These are phyloP conservation scores for Suillus americanus DNA, from an alignment of 768 basidiomycete genomes.

Conservation along the genomic window DNA sequence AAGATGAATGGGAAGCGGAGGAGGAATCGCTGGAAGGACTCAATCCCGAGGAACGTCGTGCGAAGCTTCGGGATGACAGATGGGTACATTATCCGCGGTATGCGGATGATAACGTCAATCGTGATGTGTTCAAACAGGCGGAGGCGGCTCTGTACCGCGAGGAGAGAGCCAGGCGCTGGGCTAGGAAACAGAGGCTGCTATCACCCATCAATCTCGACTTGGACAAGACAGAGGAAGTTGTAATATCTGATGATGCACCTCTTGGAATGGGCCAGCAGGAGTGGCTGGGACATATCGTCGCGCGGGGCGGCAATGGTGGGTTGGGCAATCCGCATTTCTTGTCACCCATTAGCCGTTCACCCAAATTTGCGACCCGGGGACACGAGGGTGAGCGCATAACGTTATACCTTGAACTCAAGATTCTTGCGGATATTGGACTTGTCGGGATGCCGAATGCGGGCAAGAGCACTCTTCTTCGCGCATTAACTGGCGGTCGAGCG, in stretches of 20 bases:
- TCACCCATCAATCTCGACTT: slow-evolving; percentile 61
- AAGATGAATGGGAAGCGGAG: slow-evolving; percentile 74
- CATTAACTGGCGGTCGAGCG: slow-evolving; percentile 82
- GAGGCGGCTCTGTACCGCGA: slow-evolving; percentile 59
- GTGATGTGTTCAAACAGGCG: slow-evolving; percentile 71
- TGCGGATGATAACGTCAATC: slow-evolving; percentile 58
- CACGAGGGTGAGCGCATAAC: slow-evolving; percentile 70
- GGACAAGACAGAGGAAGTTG: slow-evolving; percentile 45
- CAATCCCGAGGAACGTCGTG: slow-evolving; percentile 44
- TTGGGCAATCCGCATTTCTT: slow-evolving; percentile 88
- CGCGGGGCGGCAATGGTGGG: slow-evolving; percentile 78
- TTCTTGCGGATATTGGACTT: slow-evolving; percentile 91
- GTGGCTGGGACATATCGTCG: slow-evolving; percentile 62
- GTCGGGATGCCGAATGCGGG: slow-evolving; percentile 97
- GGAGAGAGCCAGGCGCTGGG: slow-evolving; percentile 58
- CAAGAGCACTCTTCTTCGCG: slow-evolving; percentile 88
- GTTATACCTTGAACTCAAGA: slow-evolving; percentile 88
- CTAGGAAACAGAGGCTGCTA: slow-evolving; percentile 40
- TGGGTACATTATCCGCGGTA: slow-evolving; percentile 83
- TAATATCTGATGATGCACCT: slow-evolving; percentile 53
- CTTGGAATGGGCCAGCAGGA: slow-evolving; percentile 57
- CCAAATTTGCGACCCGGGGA: slow-evolving; percentile 84
- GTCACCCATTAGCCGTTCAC: slow-evolving; percentile 66
- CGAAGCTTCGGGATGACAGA: slow-evolving; percentile 60
- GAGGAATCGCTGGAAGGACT: slow-evolving; percentile 56